A percentile compares a stretch with the other conserved stretches of the same genome.
Evolutionary conservation across 805 yeast genomes (phyloP).

Genomic region (Kockiozyma suomiensis): DNA sequence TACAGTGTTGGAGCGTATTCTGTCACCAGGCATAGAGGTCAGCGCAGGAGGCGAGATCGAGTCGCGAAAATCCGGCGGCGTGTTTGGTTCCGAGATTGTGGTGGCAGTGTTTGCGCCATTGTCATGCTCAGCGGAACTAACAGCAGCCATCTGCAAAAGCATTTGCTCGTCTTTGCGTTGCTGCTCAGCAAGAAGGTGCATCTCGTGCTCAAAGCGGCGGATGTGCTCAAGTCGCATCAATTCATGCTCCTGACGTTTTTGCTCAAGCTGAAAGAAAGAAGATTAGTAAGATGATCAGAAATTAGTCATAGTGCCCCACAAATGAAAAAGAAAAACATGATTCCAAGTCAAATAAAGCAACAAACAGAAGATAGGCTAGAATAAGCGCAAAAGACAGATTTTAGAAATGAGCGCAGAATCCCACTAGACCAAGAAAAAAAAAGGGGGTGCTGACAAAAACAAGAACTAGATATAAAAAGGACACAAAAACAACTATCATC

Average conservation of each 20-base stretch:
- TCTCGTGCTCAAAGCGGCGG: slow-evolving; percentile 37
- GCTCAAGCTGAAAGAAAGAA: slow-evolving; percentile 28
- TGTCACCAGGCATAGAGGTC: slow-evolving; percentile 22
- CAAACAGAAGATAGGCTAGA: neutral
- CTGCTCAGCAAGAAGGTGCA: slow-evolving; percentile 35
- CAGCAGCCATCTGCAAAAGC: slow-evolving; percentile 34
- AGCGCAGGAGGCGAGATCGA: slow-evolving; percentile 2
- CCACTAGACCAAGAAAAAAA: neutral
- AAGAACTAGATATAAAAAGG: neutral
- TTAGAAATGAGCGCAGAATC: neutral
- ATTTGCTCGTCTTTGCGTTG: slow-evolving; percentile 38
- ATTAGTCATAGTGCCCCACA: neutral
- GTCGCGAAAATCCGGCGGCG: slow-evolving; percentile 37
- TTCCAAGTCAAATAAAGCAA: no score
- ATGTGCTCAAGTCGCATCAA: slow-evolving; percentile 34
- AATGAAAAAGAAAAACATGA: neutral
- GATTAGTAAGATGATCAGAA: slow-evolving; percentile 1
- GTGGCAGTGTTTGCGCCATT: slow-evolving; percentile 30
- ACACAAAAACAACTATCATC: neutral
- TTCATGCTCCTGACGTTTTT: slow-evolving; percentile 37
- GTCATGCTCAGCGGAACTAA: slow-evolving; percentile 21
- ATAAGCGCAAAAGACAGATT: neutral
- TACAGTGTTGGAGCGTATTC: slow-evolving; percentile 31
- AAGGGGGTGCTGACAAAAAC: neutral
- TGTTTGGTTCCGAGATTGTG: slow-evolving; percentile 34